A percentile compares a stretch with the other conserved stretches of the same genome.
Evolutionary conservation across 768 basidiomycete species (phyloP).

Genomic region (Amanita pseudoporphyria): DNA sequence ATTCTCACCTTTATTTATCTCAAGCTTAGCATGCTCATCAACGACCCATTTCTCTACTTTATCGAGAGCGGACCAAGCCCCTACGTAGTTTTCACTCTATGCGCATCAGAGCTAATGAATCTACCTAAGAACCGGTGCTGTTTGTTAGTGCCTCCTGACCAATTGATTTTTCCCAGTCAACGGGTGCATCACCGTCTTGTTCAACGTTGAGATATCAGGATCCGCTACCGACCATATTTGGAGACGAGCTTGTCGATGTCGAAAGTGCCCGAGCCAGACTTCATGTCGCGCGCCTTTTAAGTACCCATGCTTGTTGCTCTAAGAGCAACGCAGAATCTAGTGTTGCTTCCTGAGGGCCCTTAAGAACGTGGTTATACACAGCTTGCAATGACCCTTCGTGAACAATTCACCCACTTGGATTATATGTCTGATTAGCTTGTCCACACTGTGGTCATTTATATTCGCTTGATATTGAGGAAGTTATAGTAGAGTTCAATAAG

Average conservation of each 20-base stretch:
- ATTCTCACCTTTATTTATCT: slow-evolving; percentile 60
- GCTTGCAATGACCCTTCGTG: slow-evolving; percentile 24
- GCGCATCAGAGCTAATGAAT: neutral
- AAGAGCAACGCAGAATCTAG: slow-evolving; percentile 80
- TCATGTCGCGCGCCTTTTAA: slow-evolving; percentile 86
- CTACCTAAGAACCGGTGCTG: slow-evolving; percentile 66
- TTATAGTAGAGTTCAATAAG: neutral
- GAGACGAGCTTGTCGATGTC: slow-evolving; percentile 87
- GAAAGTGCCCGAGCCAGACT: slow-evolving; percentile 79
- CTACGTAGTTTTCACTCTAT: slow-evolving; percentile 11
- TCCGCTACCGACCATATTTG: slow-evolving; percentile 66
- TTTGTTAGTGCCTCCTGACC: slow-evolving; percentile 78
- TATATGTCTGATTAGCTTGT: slow-evolving; percentile 46
- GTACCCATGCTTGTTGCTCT: slow-evolving; percentile 72
- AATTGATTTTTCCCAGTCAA: slow-evolving; percentile 80
- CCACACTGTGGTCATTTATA: slow-evolving; percentile 45
- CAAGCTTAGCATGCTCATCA: slow-evolving; percentile 53
- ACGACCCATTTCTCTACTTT: slow-evolving; percentile 65
- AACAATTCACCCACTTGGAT: slow-evolving; percentile 53
- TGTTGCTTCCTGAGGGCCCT: slow-evolving; percentile 79
- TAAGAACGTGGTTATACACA: neutral
- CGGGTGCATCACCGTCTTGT: slow-evolving; percentile 29
- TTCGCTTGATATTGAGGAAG: slow-evolving; percentile 36
- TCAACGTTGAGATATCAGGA: slow-evolving; percentile 43
- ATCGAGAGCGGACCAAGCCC: slow-evolving; percentile 90